These are phyloP conservation scores for Pythium sp. DNA, from an alignment of 352 stramenopile genomes.

Conservation along the genomic window DNA sequence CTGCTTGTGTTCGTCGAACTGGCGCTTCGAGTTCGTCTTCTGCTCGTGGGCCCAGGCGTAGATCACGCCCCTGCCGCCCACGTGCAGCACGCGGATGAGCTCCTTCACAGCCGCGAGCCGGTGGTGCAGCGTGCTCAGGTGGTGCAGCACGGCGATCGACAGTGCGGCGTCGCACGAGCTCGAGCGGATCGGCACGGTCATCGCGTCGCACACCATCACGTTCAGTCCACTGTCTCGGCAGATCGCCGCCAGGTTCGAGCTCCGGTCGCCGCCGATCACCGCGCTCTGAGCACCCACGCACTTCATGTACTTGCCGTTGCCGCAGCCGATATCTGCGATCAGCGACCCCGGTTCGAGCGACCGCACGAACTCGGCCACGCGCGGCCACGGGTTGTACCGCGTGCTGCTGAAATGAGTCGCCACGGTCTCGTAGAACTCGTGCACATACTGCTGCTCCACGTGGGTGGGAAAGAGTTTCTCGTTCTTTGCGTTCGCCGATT, in stretches of 20 bases:
- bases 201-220: constrained; percentile 69
- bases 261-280: constrained; percentile 67
- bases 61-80: constrained; percentile 71
- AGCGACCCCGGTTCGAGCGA: constrained; percentile 53
- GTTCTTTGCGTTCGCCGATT: background rate
- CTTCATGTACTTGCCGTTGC: constrained; percentile 90
- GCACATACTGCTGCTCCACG: constrained; percentile 80
- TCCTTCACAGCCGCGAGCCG: constrained; percentile 74
- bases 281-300: constrained; percentile 56
- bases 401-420: constrained; percentile 84
- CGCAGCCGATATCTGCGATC: constrained; percentile 81
- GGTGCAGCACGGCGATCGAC: constrained; percentile 85
- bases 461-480: constrained; percentile 47
- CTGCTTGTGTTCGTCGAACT: constrained; percentile 65
- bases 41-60: constrained; percentile 89
- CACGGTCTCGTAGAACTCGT: constrained; percentile 86
- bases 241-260: constrained; percentile 58
- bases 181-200: constrained; percentile 73
- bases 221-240: constrained; percentile 61
- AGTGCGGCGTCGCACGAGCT: constrained; percentile 71
- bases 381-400: constrained; percentile 83
- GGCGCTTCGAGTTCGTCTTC: constrained; percentile 65
- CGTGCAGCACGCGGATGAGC: constrained; percentile 65
- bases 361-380: constrained; percentile 65
- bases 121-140: constrained; percentile 73